Evolutionary conservation across 1,284 basidiomycete genomes (phyloP), one percentile per base, ranked within the genome.

Genomic region (Veloporphyrellus conicus): DNA sequence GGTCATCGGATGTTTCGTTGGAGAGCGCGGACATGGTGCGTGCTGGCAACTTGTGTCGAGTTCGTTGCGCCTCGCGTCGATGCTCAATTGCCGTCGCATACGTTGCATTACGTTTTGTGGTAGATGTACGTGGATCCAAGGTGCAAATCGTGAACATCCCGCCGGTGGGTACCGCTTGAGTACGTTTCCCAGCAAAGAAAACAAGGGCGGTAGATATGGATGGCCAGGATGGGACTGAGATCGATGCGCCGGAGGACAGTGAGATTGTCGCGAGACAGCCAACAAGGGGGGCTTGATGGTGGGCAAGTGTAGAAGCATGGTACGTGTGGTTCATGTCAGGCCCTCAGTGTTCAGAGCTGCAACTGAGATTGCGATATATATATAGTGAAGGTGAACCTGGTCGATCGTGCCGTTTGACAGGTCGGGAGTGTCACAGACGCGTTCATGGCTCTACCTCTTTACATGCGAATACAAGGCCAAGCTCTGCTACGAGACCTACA

Each of bases 121-220:
- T n/a, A 79, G 72, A 88, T 90, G 87, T 89, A 88, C 71, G 78
- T 78, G 61, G 84, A 87, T 64, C 76, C 79, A 8, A 61, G 63
- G 3, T 80, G 79, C 69, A 84, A 79, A 62, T 78, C 86, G 6
- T 87, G 83, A 84, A 84, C 73, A 23, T 84, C 81, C 14, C 58
- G 72, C 31, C 46, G 48, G 4, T 82, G 80, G 81, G 77, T 74
- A 2, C 80, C 79, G 12, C 64, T 69, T 8, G 80, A 80, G 14
- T 82, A 75, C 58, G 39, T 52, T 7, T 63, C 62, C 14, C 68
- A 73, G 27, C 54, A 60, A 41, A 66, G 41, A 61, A 68, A 54
- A 62, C 56, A 16, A 63, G 60, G 36, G 66, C 63, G 8, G 68
- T 58, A 19, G 68, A 70, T 53, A 54, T 50, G 43, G 55, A 60